A percentile compares a stretch with the other conserved stretches of the same genome.
Conservation (phyloP, 2,329 filamentous ascomycete species). For the Ustulina deusta region DNA sequence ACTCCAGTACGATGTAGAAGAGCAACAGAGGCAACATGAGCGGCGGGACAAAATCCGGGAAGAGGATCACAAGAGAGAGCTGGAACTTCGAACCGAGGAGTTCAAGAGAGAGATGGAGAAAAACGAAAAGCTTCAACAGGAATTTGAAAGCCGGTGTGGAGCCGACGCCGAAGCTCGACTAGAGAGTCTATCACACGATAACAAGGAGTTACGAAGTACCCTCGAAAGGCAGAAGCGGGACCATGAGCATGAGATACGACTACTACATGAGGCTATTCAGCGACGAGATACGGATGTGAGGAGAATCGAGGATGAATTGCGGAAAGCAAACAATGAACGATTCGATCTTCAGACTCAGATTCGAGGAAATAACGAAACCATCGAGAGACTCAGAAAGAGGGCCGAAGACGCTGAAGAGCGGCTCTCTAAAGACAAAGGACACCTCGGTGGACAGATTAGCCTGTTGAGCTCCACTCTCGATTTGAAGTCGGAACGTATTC, state of each 20-base stretch:
- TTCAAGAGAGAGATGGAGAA: constrained; percentile 63
- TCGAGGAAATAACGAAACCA: constrained; percentile 47
- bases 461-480: constrained; percentile 47
- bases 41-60: constrained; percentile 45
- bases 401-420: constrained; percentile 49
- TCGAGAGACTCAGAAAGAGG: constrained; percentile 47
- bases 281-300: constrained; percentile 66
- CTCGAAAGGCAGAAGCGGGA: constrained; percentile 65
- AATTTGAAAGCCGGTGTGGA: constrained; percentile 56
- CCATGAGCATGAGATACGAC: constrained; percentile 55
- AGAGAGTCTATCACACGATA: constrained; percentile 64
- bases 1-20: constrained; percentile 57
- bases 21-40: constrained; percentile 55
- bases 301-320: constrained; percentile 60
- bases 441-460: constrained; percentile 49
- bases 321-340: constrained; percentile 43
- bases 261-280: constrained; percentile 60
- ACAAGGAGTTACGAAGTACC: constrained; percentile 71
- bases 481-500: constrained; percentile 47
- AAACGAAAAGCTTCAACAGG: constrained; percentile 64
- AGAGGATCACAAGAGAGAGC: constrained; percentile 59
- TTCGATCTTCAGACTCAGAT: constrained; percentile 44
- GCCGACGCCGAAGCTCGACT: constrained; percentile 47
- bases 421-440: constrained; percentile 49
- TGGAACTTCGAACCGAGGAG: constrained; percentile 66